These are phyloP conservation scores for Wallacemonas sp. DNA, from an alignment of 208 protist species.

Conservation along the genomic window DNA sequence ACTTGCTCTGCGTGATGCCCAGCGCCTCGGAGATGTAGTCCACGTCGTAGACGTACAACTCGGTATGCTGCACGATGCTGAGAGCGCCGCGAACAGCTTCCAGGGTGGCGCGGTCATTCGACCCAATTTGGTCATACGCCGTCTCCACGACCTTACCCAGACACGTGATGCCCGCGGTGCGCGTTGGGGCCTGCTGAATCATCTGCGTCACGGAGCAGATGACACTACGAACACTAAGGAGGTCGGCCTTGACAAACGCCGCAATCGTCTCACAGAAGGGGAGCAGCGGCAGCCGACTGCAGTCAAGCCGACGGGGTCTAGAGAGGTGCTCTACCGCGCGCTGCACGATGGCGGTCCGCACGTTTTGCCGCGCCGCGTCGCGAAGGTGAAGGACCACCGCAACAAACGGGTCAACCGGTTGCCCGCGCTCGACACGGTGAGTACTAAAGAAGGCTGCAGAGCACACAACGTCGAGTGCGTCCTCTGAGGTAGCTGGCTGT, in stretches of 20 bases:
- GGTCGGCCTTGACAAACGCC: conserved; percentile 56
- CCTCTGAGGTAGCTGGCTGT: conserved; percentile 38
- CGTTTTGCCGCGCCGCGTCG: conserved; percentile 34
- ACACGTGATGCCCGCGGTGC: conserved; percentile 82
- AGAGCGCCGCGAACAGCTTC: conserved; percentile 50
- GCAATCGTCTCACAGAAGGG: conserved; percentile 84
- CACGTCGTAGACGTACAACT: conserved; percentile 85
- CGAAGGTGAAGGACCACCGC: conserved; percentile 54
- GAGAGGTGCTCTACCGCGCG: conserved; percentile 73
- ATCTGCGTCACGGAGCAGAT: conserved; percentile 61
- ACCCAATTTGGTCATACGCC: conserved; percentile 52
- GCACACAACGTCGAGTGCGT: conserved; percentile 74
- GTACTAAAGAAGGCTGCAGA: conserved; percentile 62
- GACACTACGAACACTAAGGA: conserved; percentile 69
- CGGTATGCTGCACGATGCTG: conserved; percentile 65
- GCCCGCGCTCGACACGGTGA: conserved; percentile 50
- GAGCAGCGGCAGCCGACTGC: conserved; percentile 67
- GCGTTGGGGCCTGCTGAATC: conserved; percentile 69
- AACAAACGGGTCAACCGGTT: conserved; percentile 69
- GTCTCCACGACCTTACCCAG: conserved; percentile 87
- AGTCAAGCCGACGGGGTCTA: conserved; percentile 66
- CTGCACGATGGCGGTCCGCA: conserved; percentile 69
- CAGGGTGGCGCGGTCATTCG: conserved; percentile 59
- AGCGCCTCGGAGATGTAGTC: conserved; percentile 88
- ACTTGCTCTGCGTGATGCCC: conserved; percentile 79